Percentiles rank a stretch among this genome's conserved stretches.
These are phyloP conservation scores for Russula compacta DNA, from an alignment of 768 basidiomycete species.

Conservation along the genomic window DNA sequence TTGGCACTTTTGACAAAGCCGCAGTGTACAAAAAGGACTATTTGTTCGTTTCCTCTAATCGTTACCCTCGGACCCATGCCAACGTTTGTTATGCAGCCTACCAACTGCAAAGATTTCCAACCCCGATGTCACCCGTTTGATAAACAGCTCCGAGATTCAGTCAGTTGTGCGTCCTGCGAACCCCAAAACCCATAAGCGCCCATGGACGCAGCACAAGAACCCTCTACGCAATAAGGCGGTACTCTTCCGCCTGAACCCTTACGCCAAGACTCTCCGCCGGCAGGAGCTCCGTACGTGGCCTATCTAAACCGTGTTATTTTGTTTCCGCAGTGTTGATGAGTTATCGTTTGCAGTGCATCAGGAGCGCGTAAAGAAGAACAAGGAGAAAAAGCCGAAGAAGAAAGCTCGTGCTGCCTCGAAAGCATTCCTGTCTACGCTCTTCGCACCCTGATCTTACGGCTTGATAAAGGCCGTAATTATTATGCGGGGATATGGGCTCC, in stretches of 20 bases:
- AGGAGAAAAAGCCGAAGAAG: slow-evolving; percentile 56
- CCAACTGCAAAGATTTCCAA: slow-evolving; percentile 95
- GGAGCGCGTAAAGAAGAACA: slow-evolving; percentile 57
- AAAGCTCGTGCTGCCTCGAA: slow-evolving; percentile 57
- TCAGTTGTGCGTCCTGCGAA: slow-evolving; percentile 89
- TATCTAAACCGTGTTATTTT: background rate
- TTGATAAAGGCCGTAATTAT: slow-evolving; percentile 3
- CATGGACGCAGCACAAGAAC: slow-evolving; percentile 99
- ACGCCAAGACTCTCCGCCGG: slow-evolving; percentile 88
- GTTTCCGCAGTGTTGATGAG: background rate
- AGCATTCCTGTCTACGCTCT: slow-evolving; percentile 75
- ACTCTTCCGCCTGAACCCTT: slow-evolving; percentile 97
- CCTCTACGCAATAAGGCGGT: slow-evolving; percentile 88
- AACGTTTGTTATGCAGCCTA: slow-evolving; percentile 41
- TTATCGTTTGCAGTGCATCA: slow-evolving; percentile 53
- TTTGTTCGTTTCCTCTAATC: slow-evolving; percentile 38
- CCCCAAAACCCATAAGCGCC: slow-evolving; percentile 78
- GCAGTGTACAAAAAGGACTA: slow-evolving; percentile 85
- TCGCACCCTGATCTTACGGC: slow-evolving; percentile 57
- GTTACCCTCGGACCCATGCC: background rate
- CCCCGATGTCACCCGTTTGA: slow-evolving; percentile 93
- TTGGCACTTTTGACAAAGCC: slow-evolving; percentile 89
- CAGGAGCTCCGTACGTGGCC: slow-evolving; percentile 72
- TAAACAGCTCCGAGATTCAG: slow-evolving; percentile 98
- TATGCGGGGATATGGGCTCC: background rate